Base-by-base conservation (phyloP, 2,329 filamentous ascomycete genomes). In the Cladophialophora immunda region DNA sequence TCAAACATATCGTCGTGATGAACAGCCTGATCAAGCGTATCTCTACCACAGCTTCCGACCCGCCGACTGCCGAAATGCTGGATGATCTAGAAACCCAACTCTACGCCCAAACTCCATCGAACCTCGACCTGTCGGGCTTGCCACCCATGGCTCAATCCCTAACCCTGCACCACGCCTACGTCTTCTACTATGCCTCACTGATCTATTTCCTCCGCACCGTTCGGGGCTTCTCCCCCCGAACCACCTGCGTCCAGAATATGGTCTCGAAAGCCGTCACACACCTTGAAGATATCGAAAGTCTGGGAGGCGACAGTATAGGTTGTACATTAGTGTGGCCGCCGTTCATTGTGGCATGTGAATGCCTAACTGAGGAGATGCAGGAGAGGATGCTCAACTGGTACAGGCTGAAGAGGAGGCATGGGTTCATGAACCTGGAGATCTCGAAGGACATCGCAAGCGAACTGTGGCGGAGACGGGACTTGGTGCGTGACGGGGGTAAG, bases 241-340 rank as follows among this genome's bases (percentile, higher is more conserved):
- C 76, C 0, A 67, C 54, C 3, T 61, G 73, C 0, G 68, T 79
- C 3, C 77, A 79, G 54, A 70, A 72, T 11, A 69, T 78, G 7
- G 75, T 79, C 2, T 75, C 75, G 52, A 73, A 73, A 22, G 77
- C 76, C 0, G 69, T 79, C 0, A 34, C 67, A 17, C 75, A 78
- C 27, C 68, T 79, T 15, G 76, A 79, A 63, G 73, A 75, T 0
- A 74, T 77, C 7, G 77, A 78, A 58, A 56, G 32, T 4, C 68
- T 75, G 0, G 76, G 73, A 1, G 70, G 72, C 22, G 75, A 75
- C 6, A 67, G 70, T 19, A 72, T 75, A 1, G 77, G 78, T 2
- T 77, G 73, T 62, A 74, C 78, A 19, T 77, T 79, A 64, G 73
- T 78, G 32, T 79, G 78, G 78, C 76, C 77, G 1, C 75, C 74